Evolutionary conservation across 148 eudicot genomes (phyloP).

Genomic region (Camellia sinensis): DNA sequence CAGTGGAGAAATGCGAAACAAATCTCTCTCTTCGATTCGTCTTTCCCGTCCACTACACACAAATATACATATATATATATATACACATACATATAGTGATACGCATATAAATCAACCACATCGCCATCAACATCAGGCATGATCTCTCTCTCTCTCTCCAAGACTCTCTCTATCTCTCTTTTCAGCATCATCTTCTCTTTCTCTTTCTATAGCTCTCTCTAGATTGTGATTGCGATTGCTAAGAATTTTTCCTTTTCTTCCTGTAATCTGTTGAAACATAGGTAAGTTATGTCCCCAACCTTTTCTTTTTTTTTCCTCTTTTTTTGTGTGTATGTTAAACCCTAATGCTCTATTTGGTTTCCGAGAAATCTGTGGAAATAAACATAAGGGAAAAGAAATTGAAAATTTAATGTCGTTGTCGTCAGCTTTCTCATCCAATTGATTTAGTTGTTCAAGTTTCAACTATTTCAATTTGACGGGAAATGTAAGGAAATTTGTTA

Average conservation of each 20-base stretch:
- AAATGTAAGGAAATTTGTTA: not conserved
- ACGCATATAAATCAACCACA: not conserved
- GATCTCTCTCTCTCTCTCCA: not conserved
- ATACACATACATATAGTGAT: no score
- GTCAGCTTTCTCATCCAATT: not conserved
- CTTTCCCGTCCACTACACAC: not conserved
- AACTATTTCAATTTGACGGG: not conserved
- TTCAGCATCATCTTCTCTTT: not conserved
- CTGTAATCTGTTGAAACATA: not conserved
- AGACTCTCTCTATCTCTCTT: not conserved
- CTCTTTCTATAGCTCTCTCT: no score
- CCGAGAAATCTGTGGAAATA: not conserved
- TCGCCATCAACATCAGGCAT: constrained; percentile 10
- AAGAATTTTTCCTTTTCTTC: not conserved
- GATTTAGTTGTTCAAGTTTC: not conserved
- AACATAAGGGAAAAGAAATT: no score
- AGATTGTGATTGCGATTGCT: not conserved
- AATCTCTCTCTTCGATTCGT: not conserved
- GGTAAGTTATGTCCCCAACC: not conserved
- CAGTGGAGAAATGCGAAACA: not conserved
- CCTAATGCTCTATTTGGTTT: constrained; percentile 11
- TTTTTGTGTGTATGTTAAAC: not conserved
- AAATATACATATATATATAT: not conserved
- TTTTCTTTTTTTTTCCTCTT: no score
- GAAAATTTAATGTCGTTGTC: not conserved